Percentiles rank a stretch among this genome's conserved stretches.
These are phyloP conservation scores for Epicoccum sorghinum DNA, from an alignment of 2,329 filamentous ascomycete genomes.

Conservation along the genomic window DNA sequence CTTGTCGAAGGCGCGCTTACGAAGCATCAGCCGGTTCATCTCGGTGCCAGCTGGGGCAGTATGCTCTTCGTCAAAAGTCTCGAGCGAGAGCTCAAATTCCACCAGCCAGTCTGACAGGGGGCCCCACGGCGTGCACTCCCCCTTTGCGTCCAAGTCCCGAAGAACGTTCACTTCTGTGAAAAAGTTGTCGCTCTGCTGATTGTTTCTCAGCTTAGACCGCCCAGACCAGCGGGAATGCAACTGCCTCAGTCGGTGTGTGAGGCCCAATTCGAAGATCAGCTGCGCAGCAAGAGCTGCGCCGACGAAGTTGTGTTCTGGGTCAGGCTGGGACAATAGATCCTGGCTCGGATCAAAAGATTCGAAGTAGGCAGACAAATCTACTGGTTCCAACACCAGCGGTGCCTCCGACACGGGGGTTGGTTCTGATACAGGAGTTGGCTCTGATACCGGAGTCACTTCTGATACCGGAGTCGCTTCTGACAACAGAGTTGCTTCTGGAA, in stretches of 20 bases:
- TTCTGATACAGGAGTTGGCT: too few species aligned
- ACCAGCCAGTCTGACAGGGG: slow-evolving; percentile 1
- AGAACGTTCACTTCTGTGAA: neutral
- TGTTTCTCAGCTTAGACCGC: too few species aligned
- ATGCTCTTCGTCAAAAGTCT: too few species aligned
- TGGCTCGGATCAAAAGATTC: neutral
- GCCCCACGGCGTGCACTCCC: neutral
- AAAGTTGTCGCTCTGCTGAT: neutral
- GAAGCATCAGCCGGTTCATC: too few species aligned
- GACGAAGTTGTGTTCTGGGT: neutral
- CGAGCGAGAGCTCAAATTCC: too few species aligned
- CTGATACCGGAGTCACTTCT: too few species aligned
- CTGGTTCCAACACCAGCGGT: neutral
- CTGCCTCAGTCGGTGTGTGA: neutral
- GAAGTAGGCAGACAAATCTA: neutral
- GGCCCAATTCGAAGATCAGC: neutral
- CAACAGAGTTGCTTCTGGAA: too few species aligned
- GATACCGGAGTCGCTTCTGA: too few species aligned
- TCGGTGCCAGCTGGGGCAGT: too few species aligned
- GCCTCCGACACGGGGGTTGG: too few species aligned
- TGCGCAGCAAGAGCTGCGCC: neutral
- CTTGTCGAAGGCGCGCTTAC: too few species aligned
- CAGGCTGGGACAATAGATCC: slow-evolving; percentile 1
- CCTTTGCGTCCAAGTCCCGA: neutral
- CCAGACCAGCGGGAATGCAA: neutral